A percentile compares a stretch with the other conserved stretches of the same genome.
These are phyloP conservation scores for Fusarium coffeatum DNA, from an alignment of 2,329 filamentous ascomycete species.

Conservation along the genomic window DNA sequence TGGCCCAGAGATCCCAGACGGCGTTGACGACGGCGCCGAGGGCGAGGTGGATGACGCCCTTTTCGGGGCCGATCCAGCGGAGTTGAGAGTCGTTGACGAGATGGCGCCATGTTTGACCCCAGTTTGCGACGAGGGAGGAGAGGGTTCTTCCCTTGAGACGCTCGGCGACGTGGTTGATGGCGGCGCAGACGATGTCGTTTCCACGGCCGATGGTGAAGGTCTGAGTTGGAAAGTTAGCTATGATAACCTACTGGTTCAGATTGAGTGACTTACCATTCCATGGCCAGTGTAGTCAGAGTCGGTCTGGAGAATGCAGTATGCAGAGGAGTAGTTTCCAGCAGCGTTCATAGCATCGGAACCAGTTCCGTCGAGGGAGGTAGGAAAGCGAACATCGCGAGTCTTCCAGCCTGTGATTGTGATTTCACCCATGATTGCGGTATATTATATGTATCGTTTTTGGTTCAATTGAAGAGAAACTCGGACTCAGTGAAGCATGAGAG, in stretches of 20 bases:
- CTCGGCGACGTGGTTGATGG: constrained; percentile 81
- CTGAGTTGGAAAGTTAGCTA: constrained; percentile 47
- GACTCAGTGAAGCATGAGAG: not conserved
- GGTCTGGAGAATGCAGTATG: constrained; percentile 92
- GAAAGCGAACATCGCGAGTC: constrained; percentile 81
- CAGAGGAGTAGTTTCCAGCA: constrained; percentile 89
- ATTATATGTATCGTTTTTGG: constrained; percentile 4
- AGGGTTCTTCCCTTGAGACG: constrained; percentile 81
- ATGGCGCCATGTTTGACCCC: constrained; percentile 90
- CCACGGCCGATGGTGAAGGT: constrained; percentile 89
- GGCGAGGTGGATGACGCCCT: constrained; percentile 92
- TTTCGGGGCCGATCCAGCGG: constrained; percentile 94
- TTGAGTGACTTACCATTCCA: constrained; percentile 71
- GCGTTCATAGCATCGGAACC: constrained; percentile 97
- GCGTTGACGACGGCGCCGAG: constrained; percentile 91
- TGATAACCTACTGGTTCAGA: not conserved
- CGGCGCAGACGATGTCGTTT: constrained; percentile 91
- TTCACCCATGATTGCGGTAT: constrained; percentile 52
- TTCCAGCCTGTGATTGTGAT: constrained; percentile 79
- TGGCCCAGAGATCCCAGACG: constrained; percentile 96
- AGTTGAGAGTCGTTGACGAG: constrained; percentile 92
- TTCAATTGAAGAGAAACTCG: not conserved
- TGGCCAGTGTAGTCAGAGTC: constrained; percentile 78
- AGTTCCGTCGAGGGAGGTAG: constrained; percentile 96
- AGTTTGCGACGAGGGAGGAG: constrained; percentile 80